Evolutionary conservation across 2,329 filamentous ascomycete genomes (phyloP), one percentile per base, ranked within the genome.

Genomic region (Sporothrix phasma): DNA sequence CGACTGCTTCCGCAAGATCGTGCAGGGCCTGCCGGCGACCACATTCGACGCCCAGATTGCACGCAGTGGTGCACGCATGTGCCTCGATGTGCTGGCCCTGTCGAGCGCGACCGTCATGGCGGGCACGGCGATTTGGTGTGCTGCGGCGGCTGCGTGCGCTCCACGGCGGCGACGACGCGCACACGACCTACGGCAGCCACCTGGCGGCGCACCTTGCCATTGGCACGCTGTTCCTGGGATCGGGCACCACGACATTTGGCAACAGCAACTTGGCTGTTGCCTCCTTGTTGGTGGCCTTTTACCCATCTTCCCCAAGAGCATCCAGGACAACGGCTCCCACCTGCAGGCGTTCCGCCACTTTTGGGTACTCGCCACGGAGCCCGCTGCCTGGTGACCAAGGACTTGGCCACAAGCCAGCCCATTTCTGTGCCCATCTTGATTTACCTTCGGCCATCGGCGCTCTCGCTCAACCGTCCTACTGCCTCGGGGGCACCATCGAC

Each of bases 281-380:
- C 1, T 85, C 90, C 13, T 80, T 99, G 6, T 84, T 99, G 7
- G 88, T 94, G 49, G 88, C 94, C 1, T 96, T 99, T 74, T 99
- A 99, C 72, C 94, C 0, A 82, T 97, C 22, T 97, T 96, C 73
- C 94, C 94, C 0, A 88, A 85, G 10, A 88, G 85, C 34, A 90
- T 97, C 1, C 88, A 96, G 71, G 94, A 99, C 76, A 97, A 97
- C 72, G 88, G 90, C 68, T 92, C 91, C 11, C 94, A 99, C 71
- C 81, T 99, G 5, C 94, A 99, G 77, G 94, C 95, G 3, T 94
- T 99, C 77, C 86, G 95, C 5, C 93, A 99, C 75, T 89, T 99
- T 72, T 99, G 94, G 94, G 93, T 96, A 11, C 81, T 99, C 3
- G 94, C 94, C 1, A 88, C 90, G 0, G 94, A 99, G 71, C 85